phyloP scores from a whole-genome alignment of 768 basidiomycete species.

The Pholiota molesta region DNA sequence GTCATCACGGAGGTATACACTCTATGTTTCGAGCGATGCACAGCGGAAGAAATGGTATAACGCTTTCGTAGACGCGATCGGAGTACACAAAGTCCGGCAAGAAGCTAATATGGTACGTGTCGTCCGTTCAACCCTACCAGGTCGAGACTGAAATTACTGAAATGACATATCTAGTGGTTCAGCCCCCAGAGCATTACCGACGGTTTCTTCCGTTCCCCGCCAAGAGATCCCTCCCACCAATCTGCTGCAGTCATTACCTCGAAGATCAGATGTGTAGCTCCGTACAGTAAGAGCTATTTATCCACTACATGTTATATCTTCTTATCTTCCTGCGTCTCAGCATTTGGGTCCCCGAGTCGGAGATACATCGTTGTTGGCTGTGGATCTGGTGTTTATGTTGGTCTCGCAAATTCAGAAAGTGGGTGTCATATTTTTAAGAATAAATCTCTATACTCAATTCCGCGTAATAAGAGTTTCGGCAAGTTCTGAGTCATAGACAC shows the following conservation, averaged over 20 bases:
- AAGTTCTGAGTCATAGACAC: conserved; percentile 52
- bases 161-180: conserved; percentile 65
- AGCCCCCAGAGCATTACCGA: conserved; percentile 61
- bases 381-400: conserved; percentile 70
- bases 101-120: conserved; percentile 72
- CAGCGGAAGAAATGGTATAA: conserved; percentile 66
- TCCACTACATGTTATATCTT: not conserved
- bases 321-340: conserved; percentile 31
- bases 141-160: no score
- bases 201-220: conserved; percentile 58
- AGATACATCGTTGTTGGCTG: conserved; percentile 69
- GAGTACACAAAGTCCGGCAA: conserved; percentile 61
- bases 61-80: conserved; percentile 63
- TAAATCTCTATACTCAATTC: no score
- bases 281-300: conserved; percentile 57
- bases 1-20: conserved; percentile 64
- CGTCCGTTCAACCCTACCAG: not conserved
- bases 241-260: conserved; percentile 51
- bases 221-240: conserved; percentile 32
- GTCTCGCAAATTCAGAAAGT: conserved; percentile 59
- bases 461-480: conserved; percentile 52
- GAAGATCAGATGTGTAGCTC: conserved; percentile 56
- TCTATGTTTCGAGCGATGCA: conserved; percentile 64
- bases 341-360: conserved; percentile 40
- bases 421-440: conserved; percentile 18